Base-by-base conservation (phyloP, 1,139 yeast species). In the Groenewaldozyma sp. region DNA sequence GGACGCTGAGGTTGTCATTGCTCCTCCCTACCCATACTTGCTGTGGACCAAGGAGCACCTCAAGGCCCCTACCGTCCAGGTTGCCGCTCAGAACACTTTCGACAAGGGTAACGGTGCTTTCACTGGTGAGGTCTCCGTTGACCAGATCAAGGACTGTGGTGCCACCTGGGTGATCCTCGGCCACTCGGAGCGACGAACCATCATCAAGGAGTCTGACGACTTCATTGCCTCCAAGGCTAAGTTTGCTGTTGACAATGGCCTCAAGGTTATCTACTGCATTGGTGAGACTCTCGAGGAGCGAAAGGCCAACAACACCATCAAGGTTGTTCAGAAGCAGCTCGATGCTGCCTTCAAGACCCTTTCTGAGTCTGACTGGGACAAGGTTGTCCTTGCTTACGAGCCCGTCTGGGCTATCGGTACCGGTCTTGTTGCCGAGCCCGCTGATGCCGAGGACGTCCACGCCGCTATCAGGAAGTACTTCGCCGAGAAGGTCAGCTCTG, bases 331-430 rank as follows among this genome's bases (percentile, higher is more conserved):
- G 62, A 78, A 83, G 70, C 97, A 91, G 76, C 74, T 91, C 64
- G 76, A 78, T 53, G 96, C 97, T 49, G 96, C 82, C 47, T 70
- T 83, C 58, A 82, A 77, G 63, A 71, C 80, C 53, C 80, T 88
- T 50, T 66, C 74, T 56, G 42, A 48, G 37, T 50, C 47, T 40
- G 97, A 88, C 77, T 91, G 98, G 98, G 60, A 81, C 51, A 74
- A 83, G 67, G 73, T 91, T 55, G 98, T 91, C 52, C 72, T 93
- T 65, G 99, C 98, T 61, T 93, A 93, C 71, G 98, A 91, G 73
- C 99, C 99, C 57, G 95, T 91, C 55, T 91, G 98, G 98, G 99
- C 99, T 55, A 91, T 91, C 60, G 99, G 99, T 66, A 88, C 98
- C 55, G 99, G 99, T 61, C 78, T 91, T 62, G 96, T 97, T 60